phyloP scores from a whole-genome alignment of 148 eudicot species.

The Tetragonia tetragonoides region DNA sequence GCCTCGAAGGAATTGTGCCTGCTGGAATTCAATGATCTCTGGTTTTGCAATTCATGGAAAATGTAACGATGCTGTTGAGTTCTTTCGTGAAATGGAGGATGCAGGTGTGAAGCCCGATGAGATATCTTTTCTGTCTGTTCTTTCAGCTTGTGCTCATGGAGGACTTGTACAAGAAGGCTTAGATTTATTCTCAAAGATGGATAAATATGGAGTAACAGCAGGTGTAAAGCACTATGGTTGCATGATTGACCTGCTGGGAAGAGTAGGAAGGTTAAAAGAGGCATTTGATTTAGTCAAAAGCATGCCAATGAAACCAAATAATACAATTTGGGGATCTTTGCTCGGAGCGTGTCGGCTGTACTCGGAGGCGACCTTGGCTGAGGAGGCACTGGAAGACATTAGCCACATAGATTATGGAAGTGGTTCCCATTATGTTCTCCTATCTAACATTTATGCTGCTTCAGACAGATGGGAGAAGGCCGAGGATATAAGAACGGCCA shows the following conservation, averaged over 20 bases:
- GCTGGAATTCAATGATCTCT: slow-evolving; percentile 69
- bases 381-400: slow-evolving; percentile 38
- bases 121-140: slow-evolving; percentile 53
- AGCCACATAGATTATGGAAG: slow-evolving; percentile 23
- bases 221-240: slow-evolving; percentile 65
- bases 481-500: slow-evolving; percentile 40
- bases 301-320: slow-evolving; percentile 58
- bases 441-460: slow-evolving; percentile 69
- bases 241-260: slow-evolving; percentile 59
- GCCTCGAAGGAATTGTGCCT: slow-evolving; percentile 28
- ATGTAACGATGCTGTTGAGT: slow-evolving; percentile 46
- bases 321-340: slow-evolving; percentile 57
- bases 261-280: slow-evolving; percentile 56
- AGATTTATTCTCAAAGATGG: slow-evolving; percentile 48
- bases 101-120: slow-evolving; percentile 44
- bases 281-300: slow-evolving; percentile 50
- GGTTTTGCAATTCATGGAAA: slow-evolving; percentile 61
- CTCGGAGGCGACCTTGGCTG: slow-evolving; percentile 34
- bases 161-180: slow-evolving; percentile 61
- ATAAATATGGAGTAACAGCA: slow-evolving; percentile 41
- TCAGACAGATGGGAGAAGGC: slow-evolving; percentile 63
- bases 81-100: slow-evolving; percentile 46
- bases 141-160: slow-evolving; percentile 69
- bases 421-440: slow-evolving; percentile 44
- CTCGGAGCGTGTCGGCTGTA: slow-evolving; percentile 66